Evolutionary conservation across 23 red algal genomes (phyloP), one percentile per base, ranked within the genome.

Genomic region (Gracilaria gracilis): DNA sequence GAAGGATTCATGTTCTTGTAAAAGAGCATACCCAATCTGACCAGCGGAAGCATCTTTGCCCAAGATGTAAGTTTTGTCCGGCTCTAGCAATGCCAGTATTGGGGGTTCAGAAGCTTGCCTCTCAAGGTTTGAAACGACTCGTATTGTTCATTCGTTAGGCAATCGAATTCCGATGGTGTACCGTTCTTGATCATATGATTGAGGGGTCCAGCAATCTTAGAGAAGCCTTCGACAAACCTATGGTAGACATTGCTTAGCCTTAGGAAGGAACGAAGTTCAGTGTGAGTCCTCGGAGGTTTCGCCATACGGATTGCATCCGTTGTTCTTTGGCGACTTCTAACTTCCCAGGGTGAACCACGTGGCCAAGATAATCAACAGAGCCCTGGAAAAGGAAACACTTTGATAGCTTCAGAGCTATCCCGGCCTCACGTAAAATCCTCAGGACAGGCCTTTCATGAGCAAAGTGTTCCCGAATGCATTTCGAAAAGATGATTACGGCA

Each of bases 381-480:
- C 9, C 51, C 33, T 61, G 19, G 58, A 92, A 92, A 42, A 64
- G 83, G 49, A 29, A 44, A 42, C 77, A 92, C 66, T 92, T 92
- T 40, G 44, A 5, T 16, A 92, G 42, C 42, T 46, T 46, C 42
- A 46, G 11, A 7, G 55, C 19, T 4, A 59, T 20, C 19, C 55
- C 55, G 19, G 55, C 55, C 16, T 59, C 55, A 20, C n/a, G n/a
- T 6, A n/a, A 15, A 24, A 59, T 20, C n/a, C n/a, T 20, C 20
- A 59, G 55, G 20, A 59, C 16, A 4, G 16, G 16, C 20, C n/a
- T 20, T 15, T 11, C 55, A 20, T 59, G 55, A 20, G n/a, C 19
- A 15, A 59, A 59, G 16, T 59, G 55, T 24, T 59, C 55, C 55
- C n/a, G 20, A n/a, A 59, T 15, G 55, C 7, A 11, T 20, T 24